Conservation (phyloP, 768 basidiomycete genomes). For the Phallus indusiatus region DNA sequence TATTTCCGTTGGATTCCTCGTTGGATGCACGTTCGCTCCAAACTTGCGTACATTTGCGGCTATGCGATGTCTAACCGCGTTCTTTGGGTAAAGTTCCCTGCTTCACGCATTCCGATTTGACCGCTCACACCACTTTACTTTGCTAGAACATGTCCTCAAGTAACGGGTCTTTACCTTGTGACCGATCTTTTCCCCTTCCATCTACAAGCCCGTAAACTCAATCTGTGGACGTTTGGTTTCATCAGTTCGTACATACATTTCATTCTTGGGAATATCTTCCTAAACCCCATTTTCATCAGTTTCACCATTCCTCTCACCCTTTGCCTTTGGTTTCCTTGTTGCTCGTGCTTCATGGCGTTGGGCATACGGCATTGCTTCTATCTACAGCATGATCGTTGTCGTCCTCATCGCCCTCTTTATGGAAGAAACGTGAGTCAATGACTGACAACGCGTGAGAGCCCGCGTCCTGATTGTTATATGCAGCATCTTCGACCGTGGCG, state of each 20-base stretch:
- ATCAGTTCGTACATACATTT: constrained; percentile 22
- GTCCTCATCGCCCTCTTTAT: constrained; percentile 47
- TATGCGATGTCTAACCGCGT: constrained; percentile 50
- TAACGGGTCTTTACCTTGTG: constrained; percentile 44
- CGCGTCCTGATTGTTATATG: not conserved
- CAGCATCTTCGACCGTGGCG: constrained; percentile 54
- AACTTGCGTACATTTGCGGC: constrained; percentile 35
- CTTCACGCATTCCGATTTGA: not conserved
- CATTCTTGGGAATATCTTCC: not conserved
- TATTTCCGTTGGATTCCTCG: constrained; percentile 45
- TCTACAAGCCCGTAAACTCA: constrained; percentile 59
- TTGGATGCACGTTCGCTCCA: constrained; percentile 52
- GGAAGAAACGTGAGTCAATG: constrained; percentile 49
- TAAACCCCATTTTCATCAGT: constrained; percentile 15
- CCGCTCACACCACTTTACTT: not conserved
- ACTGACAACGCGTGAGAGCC: constrained; percentile 2
- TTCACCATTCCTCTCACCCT: constrained; percentile 55
- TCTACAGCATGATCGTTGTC: constrained; percentile 48
- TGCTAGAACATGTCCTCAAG: constrained; percentile 7
- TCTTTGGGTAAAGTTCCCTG: constrained; percentile 36
- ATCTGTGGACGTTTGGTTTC: constrained; percentile 68
- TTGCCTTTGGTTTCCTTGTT: constrained; percentile 59
- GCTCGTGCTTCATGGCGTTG: constrained; percentile 41
- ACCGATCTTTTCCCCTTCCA: constrained; percentile 64
- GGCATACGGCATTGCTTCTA: constrained; percentile 57